A percentile compares a stretch with the other conserved stretches of the same genome.
phyloP scores from a whole-genome alignment of 805 yeast species.

The Saccharomyces mikatae region DNA sequence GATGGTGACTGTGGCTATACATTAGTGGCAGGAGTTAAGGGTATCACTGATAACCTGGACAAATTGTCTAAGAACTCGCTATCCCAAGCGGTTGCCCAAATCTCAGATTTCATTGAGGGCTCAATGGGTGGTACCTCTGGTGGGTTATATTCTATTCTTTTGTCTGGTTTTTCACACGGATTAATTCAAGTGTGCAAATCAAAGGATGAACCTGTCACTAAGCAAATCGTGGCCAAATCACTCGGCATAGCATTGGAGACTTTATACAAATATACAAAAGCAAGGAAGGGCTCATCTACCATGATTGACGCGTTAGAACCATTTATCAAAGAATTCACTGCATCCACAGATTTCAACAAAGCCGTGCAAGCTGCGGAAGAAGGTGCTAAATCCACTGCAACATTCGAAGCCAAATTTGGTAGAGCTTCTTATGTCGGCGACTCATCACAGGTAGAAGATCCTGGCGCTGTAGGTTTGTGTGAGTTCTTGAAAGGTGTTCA shows the following conservation, averaged over 20 bases:
- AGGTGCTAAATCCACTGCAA: slow-evolving; percentile 72
- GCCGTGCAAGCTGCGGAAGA: slow-evolving; percentile 64
- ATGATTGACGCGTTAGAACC: slow-evolving; percentile 85
- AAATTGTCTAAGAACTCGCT: slow-evolving; percentile 34
- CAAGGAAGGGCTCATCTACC: slow-evolving; percentile 83
- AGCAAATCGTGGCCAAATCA: slow-evolving; percentile 39
- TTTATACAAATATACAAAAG: slow-evolving; percentile 77
- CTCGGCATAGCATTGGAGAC: slow-evolving; percentile 56
- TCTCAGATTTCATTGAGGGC: slow-evolving; percentile 78
- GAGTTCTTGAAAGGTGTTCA: slow-evolving; percentile 39
- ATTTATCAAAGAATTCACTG: slow-evolving; percentile 55
- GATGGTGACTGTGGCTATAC: slow-evolving; percentile 98
- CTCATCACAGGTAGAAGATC: slow-evolving; percentile 68
- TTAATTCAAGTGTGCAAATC: slow-evolving; percentile 28
- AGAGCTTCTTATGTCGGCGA: slow-evolving; percentile 90
- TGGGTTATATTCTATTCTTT: slow-evolving; percentile 78
- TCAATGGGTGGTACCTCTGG: slow-evolving; percentile 99
- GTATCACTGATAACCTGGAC: slow-evolving; percentile 49
- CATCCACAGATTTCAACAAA: slow-evolving; percentile 42
- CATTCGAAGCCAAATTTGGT: slow-evolving; percentile 79
- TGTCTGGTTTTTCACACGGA: slow-evolving; percentile 65
- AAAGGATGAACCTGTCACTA: slow-evolving; percentile 25
- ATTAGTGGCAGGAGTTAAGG: slow-evolving; percentile 71
- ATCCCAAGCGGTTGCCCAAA: slow-evolving; percentile 52
- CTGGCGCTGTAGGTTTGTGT: slow-evolving; percentile 87